phyloP scores from a whole-genome alignment of 805 yeast genomes.

The Starmerella sp. region DNA sequence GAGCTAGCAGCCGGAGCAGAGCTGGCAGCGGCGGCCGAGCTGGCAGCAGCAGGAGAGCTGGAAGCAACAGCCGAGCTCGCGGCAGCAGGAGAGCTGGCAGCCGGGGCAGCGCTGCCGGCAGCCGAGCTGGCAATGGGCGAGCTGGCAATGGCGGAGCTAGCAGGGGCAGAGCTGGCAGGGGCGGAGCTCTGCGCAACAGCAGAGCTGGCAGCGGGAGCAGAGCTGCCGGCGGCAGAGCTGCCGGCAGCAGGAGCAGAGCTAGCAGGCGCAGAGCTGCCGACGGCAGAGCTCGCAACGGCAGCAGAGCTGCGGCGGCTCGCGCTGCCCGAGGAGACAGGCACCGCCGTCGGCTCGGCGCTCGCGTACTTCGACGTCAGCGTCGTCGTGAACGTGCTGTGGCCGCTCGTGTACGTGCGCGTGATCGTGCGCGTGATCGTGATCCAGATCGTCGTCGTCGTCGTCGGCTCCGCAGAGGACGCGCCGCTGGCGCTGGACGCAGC shows the following conservation, averaged over 20 bases:
- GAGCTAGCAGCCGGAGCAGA: neutral
- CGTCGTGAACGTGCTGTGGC: conserved; percentile 6
- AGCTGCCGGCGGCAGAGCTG: neutral
- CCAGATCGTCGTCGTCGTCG: conserved; percentile 19
- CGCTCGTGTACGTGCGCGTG: conserved; percentile 10
- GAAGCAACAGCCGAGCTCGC: neutral
- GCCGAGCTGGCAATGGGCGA: neutral
- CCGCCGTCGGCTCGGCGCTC: neutral
- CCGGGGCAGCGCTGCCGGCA: conserved; percentile 1
- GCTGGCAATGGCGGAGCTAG: neutral
- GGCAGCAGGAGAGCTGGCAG: neutral
- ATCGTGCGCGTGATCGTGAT: conserved; percentile 15
- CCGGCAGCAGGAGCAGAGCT: neutral
- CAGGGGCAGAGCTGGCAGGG: neutral
- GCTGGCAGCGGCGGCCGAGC: neutral
- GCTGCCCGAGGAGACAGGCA: neutral
- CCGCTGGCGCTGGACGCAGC: neutral
- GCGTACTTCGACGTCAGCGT: conserved; percentile 4
- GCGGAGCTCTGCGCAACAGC: neutral
- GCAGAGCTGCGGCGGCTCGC: neutral
- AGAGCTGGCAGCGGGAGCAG: conserved; percentile 1
- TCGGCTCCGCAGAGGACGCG: conserved; percentile 7
- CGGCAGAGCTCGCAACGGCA: neutral
- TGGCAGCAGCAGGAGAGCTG: neutral
- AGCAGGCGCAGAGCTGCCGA: neutral